Evolutionary conservation across 2,329 filamentous ascomycete species (phyloP), one percentile per base, ranked within the genome.

Genomic region (Diaporthe sp.): DNA sequence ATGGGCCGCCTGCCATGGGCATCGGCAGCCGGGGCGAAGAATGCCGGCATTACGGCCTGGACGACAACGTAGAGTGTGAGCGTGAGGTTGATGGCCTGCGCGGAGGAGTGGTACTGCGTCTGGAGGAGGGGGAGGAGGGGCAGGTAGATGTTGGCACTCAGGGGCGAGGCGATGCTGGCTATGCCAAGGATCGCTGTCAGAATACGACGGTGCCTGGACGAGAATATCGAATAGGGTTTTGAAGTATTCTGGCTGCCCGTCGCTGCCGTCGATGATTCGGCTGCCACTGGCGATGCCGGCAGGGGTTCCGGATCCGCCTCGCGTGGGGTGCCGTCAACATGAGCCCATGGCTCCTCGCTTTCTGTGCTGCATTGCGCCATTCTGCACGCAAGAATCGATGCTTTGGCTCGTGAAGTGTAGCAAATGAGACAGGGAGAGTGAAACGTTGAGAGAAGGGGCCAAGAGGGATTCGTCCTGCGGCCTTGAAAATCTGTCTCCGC

Each of bases 81-180:
- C 3, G 31, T 58, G 55, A 58, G 55, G 31, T 58, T 58, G 55
- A 58, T 58, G 55, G 55, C 55, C 31, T 58, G 55, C 17, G 55
- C 55, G 5, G 55, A 58, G 17, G 55, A 58, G 19, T 31, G 55
- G 31, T 58, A 58, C 22, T 58, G 55, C 31, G 55, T 37, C 55
- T 58, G 55, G 31, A 58, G 55, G 19, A 58, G 55, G 37, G 55
- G 55, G 4, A 58, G 31, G 19, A 58, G 55, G 15, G 55, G 55
- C 31, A 58, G 55, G 55, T 58, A 58, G 55, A 58, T 58, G 28
- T 37, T 58, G 31, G 55, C 55, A 37, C 55, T 58, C 55, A 58
- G 31, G 19, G 55, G 55, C 2, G 55, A 58, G 55, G 55, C 55
- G 4, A 39, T 37, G 15, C 55, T 58, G 31, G 55, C 55, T 57